Conservation (phyloP, 805 yeast genomes). For the Nakazawaea pomicola region DNA sequence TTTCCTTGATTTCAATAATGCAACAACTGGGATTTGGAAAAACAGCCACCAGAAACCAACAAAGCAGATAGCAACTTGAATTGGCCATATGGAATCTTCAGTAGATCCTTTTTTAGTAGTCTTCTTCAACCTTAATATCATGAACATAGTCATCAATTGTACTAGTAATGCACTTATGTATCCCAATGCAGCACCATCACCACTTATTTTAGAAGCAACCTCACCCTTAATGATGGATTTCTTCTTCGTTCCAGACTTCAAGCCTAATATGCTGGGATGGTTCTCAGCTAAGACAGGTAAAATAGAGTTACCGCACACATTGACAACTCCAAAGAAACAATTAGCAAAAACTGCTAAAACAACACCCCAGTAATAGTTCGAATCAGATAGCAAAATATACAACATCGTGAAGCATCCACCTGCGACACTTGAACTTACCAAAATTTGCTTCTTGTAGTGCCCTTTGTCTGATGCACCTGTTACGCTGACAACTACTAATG, state of each 20-base stretch:
- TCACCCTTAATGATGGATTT: slow-evolving; percentile 24
- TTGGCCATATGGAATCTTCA: slow-evolving; percentile 28
- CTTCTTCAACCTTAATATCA: slow-evolving; percentile 24
- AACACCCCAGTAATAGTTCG: slow-evolving; percentile 44
- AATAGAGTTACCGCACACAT: slow-evolving; percentile 74
- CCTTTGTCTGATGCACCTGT: slow-evolving; percentile 72
- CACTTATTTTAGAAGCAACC: slow-evolving; percentile 50
- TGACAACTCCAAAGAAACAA: slow-evolving; percentile 70
- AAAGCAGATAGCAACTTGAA: slow-evolving; percentile 53
- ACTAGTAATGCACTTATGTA: slow-evolving; percentile 65
- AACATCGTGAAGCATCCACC: slow-evolving; percentile 54
- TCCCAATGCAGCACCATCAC: slow-evolving; percentile 68
- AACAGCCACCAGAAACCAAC: slow-evolving; percentile 78
- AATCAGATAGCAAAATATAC: slow-evolving; percentile 33
- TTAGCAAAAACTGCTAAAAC: slow-evolving; percentile 58
- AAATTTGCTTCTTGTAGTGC: slow-evolving; percentile 48
- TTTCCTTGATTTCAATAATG: slow-evolving; percentile 41
- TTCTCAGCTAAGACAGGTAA: slow-evolving; percentile 56
- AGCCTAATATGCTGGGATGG: slow-evolving; percentile 19
- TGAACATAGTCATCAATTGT: slow-evolving; percentile 52
- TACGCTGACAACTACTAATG: slow-evolving; percentile 62
- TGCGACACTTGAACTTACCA: slow-evolving; percentile 50
- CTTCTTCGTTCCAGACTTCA: neutral
- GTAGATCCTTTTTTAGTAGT: slow-evolving; percentile 16
- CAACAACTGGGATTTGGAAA: slow-evolving; percentile 59